phyloP scores from a whole-genome alignment of 768 basidiomycete genomes.

The Rhodotorula sphaerocarpa region DNA sequence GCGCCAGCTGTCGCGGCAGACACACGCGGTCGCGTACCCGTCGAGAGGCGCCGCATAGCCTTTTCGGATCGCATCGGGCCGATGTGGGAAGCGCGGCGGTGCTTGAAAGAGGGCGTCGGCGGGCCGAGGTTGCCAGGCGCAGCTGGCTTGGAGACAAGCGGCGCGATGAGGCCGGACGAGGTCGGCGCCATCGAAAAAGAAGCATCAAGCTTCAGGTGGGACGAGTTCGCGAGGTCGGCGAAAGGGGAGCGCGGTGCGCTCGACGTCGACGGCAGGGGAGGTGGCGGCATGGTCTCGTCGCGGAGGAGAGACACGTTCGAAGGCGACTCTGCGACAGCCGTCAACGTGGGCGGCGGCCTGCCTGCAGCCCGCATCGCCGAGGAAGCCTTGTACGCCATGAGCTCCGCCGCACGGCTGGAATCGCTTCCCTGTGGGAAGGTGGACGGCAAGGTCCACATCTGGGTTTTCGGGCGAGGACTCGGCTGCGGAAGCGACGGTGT shows the following conservation, averaged over 20 bases:
- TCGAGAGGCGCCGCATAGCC: slow-evolving; percentile 17
- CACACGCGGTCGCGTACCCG: background rate
- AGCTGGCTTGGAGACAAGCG: slow-evolving; percentile 15
- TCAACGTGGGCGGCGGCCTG: background rate
- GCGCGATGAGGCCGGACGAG: slow-evolving; percentile 22
- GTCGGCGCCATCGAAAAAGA: slow-evolving; percentile 26
- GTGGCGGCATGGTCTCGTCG: background rate
- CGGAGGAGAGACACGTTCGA: slow-evolving; percentile 22
- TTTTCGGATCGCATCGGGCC: slow-evolving; percentile 30
- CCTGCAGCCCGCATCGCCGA: slow-evolving; percentile 3
- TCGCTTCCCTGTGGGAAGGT: background rate
- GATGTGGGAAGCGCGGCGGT: slow-evolving; percentile 28
- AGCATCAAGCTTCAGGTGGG: background rate
- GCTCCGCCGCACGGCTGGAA: slow-evolving; percentile 17
- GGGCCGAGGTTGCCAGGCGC: background rate
- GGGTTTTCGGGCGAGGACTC: background rate
- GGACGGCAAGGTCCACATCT: slow-evolving; percentile 26
- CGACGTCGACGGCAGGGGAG: background rate
- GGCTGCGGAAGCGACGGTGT: background rate
- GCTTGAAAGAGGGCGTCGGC: background rate
- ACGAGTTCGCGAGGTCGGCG: slow-evolving; percentile 21
- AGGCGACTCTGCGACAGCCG: slow-evolving; percentile 8
- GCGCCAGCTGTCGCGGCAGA: background rate
- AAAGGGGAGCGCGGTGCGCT: slow-evolving; percentile 12
- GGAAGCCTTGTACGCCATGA: slow-evolving; percentile 16